Evolutionary conservation across 805 yeast genomes (phyloP).

Genomic region (Schwanniomyces sp.): DNA sequence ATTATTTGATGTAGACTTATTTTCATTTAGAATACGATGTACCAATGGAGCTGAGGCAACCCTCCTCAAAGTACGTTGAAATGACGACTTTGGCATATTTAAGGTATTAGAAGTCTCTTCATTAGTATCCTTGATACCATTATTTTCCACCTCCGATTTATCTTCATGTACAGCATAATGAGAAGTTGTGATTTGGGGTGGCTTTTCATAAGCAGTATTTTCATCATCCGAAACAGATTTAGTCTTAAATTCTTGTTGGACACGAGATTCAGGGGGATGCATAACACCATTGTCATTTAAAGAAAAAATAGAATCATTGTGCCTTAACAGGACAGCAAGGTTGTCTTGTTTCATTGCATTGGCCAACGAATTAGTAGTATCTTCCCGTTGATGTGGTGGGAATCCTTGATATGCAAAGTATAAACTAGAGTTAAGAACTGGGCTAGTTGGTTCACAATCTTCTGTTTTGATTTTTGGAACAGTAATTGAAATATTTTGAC

Average conservation of each 20-base stretch:
- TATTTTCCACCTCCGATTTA: not conserved
- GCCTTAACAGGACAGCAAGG: conserved; percentile 36
- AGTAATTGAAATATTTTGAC: not conserved
- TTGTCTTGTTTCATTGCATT: conserved; percentile 21
- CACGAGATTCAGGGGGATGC: conserved; percentile 17
- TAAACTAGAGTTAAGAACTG: conserved; percentile 39
- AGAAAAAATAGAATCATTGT: conserved; percentile 35
- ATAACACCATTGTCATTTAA: conserved; percentile 19
- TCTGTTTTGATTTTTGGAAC: conserved; percentile 12
- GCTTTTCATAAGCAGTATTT: not conserved
- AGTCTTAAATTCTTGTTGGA: conserved; percentile 9
- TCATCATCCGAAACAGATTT: conserved; percentile 9
- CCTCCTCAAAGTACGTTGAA: conserved; percentile 54
- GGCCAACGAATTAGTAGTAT: conserved; percentile 11
- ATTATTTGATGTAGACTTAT: conserved; percentile 10
- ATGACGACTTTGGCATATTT: conserved; percentile 16
- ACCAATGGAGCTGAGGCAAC: conserved; percentile 86
- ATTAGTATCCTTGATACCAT: not conserved
- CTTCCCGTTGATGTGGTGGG: conserved; percentile 44
- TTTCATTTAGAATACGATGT: conserved; percentile 29
- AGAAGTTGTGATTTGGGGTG: conserved; percentile 4
- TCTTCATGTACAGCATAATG: not conserved
- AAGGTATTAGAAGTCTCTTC: not conserved
- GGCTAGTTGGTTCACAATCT: conserved; percentile 14
- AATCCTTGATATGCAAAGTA: conserved; percentile 60